Evolutionary conservation across 768 basidiomycete species (phyloP).

Genomic region (Boletus sensibilis): DNA sequence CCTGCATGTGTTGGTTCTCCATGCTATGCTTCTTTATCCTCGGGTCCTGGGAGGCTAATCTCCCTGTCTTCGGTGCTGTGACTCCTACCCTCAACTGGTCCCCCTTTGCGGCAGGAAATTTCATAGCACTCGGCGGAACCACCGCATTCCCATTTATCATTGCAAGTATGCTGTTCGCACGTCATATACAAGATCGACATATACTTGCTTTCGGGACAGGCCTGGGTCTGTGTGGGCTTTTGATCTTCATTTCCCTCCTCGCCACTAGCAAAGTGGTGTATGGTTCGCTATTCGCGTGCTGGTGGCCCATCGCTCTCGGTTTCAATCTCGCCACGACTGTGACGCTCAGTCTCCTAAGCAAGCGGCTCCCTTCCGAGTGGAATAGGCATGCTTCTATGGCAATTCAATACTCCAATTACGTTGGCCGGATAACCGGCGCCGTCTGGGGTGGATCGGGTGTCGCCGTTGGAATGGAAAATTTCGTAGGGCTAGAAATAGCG

Average conservation of each 20-base stretch:
- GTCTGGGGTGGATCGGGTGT: constrained; percentile 69
- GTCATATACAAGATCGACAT: constrained; percentile 59
- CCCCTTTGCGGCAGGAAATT: constrained; percentile 65
- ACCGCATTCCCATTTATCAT: constrained; percentile 66
- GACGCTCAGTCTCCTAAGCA: constrained; percentile 63
- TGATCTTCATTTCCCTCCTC: constrained; percentile 50
- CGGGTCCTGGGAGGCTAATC: constrained; percentile 66
- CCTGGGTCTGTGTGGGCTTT: constrained; percentile 51
- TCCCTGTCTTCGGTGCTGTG: constrained; percentile 56
- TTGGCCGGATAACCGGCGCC: constrained; percentile 61
- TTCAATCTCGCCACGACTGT: constrained; percentile 68
- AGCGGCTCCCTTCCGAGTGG: constrained; percentile 64
- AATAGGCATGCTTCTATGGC: constrained; percentile 52
- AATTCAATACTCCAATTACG: constrained; percentile 69
- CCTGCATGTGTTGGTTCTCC: constrained; percentile 69
- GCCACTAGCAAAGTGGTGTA: constrained; percentile 42
- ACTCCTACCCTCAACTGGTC: constrained; percentile 48
- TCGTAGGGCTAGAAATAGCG: constrained; percentile 57
- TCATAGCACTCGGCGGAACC: constrained; percentile 65
- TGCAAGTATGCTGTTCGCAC: constrained; percentile 54
- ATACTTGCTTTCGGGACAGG: constrained; percentile 52
- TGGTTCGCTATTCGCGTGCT: constrained; percentile 44
- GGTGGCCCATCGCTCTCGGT: too few relatives aligned
- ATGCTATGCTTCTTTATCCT: constrained; percentile 74
- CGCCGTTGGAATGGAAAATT: constrained; percentile 53